Base-by-base conservation (phyloP, 1,139 yeast species). In the Zygoascus hellenicus region DNA sequence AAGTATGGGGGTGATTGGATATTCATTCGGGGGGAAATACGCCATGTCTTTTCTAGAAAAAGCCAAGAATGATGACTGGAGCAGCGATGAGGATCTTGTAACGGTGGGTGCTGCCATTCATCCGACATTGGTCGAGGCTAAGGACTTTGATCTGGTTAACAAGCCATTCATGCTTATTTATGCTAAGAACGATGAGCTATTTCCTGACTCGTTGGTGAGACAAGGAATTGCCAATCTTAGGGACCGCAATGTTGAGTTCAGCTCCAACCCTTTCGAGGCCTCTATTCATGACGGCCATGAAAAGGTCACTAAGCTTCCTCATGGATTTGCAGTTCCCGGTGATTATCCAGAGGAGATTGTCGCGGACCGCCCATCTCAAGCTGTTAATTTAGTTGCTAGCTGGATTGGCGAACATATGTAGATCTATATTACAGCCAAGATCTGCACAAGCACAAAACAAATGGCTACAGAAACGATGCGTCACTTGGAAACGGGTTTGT, bases 281-380 rank as follows among this genome's bases (percentile, higher is more conserved):
- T 40, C 45, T 4, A 43, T 45, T 2, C 35, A 33, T 10, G 38
- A 37, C 34, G 53, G 46, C 36, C 48, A 44, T 36, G 41, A 49
- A 4, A 58, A 53, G 40, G 50, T 57, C 43, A 52, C 47, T 4
- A 56, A 58, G 2, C 51, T 68, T 16, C 73, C 73, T 4, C 72
- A 68, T 53, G 72, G 73, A 2, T 69, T 69, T 55, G 69, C 69
- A 1, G 70, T 69, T 17, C 66, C 68, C 22, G 71, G 72, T 1
- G 73, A 69, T 46, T 69, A 68, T 47, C 58, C 65, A 5, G 54
- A 50, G 11, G 38, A 51, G 1, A 50, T 51, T 26, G 66, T 62
- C 2, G 65, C 63, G 67, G 52, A 78, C 36, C 45, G 47, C 22
- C 65, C 66, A 2, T 47, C 48, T n/a, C 53, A 54, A 39, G 65